Evolutionary conservation across 352 stramenopile species (phyloP), one percentile per base, ranked within the genome.

Genomic region (Globisporangium nodosum): DNA sequence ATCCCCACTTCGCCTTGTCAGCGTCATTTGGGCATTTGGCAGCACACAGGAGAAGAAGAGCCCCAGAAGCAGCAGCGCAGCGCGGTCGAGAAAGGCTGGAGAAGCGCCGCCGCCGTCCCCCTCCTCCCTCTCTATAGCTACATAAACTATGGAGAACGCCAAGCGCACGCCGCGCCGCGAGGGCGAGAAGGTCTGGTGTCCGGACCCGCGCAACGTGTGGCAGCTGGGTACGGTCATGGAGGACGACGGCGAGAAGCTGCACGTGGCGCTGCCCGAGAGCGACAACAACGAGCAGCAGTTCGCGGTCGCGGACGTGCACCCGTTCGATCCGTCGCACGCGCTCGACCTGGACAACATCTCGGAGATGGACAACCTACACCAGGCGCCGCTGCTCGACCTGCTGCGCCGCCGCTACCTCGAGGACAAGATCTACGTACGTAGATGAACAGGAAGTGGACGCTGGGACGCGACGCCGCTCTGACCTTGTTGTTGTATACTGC

Each of bases 351-450:
- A 79, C 35, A 96, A 97, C 68, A 87, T 96, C 52, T 91, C 88
- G n/a, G 90, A 96, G 67, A 96, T 97, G 88, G 93, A 97, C 73
- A 95, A 96, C 63, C 64, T 97, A 54, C 90, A 97, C 61, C 83
- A 97, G 65, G 90, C 88, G 60, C 90, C 90, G 45, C 73, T 97
- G 61, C 76, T 97, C 6, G 88, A 97, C 58, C 62, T 96, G 45
- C 68, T 97, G 50, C 81, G 88, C 18, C 68, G 88, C 15, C 78
- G 90, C 18, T 97, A 97, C 64, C 87, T 84, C 8, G 81, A 96
- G 31, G 88, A 97, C 65, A 78, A 87, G 61, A 98, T 98, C 66
- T 98, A 98, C 64, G 76, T 85, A 57, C 52, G 76, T 72, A 49
- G 37, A 40, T 21, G 24, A 1, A 37, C 33, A 48, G 0, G 37